Percentiles rank a stretch among this genome's conserved stretches.
These are phyloP conservation scores for Thelonectria blattea DNA, from an alignment of 2,329 filamentous ascomycete species.

Conservation along the genomic window DNA sequence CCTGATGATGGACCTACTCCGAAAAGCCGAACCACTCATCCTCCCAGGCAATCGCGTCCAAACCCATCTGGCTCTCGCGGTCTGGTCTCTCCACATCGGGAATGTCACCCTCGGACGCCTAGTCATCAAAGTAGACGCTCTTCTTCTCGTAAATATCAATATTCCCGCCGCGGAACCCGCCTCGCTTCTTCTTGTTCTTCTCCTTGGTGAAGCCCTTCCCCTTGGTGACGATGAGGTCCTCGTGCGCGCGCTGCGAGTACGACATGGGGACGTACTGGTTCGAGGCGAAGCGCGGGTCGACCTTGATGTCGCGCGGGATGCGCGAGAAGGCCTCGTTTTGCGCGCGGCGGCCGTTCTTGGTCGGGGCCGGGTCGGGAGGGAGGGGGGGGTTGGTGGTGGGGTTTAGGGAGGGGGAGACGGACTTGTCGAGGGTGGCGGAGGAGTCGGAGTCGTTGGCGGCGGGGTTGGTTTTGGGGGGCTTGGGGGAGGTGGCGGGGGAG, in stretches of 20 bases:
- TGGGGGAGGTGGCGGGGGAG: conserved; percentile 37
- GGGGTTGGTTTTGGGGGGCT: conserved; percentile 29
- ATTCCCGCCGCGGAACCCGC: conserved; percentile 85
- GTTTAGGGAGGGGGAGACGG: conserved; percentile 51
- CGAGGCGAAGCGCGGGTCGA: conserved; percentile 72
- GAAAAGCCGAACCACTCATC: too few relatives aligned
- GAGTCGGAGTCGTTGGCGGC: conserved; percentile 46
- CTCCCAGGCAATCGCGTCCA: too few relatives aligned
- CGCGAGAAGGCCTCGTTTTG: conserved; percentile 77
- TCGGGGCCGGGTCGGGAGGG: conserved; percentile 55
- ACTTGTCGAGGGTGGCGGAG: conserved; percentile 57
- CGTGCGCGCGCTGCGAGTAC: conserved; percentile 87
- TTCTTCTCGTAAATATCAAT: conserved; percentile 86
- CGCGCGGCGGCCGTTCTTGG: conserved; percentile 48
- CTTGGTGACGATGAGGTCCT: conserved; percentile 87
- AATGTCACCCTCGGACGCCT: conserved; percentile 35
- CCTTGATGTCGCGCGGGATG: conserved; percentile 71
- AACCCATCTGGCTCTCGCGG: too few relatives aligned
- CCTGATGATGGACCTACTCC: too few relatives aligned
- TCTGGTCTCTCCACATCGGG: too few relatives aligned
- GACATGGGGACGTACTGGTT: conserved; percentile 85
- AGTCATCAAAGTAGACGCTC: conserved; percentile 95
- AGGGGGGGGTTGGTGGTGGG: conserved; percentile 54
- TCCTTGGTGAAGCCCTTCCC: conserved; percentile 99
- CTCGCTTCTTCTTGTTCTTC: conserved; percentile 98